Evolutionary conservation across 2,329 filamentous ascomycete genomes (phyloP), one percentile per base, ranked within the genome.

Genomic region (Myriosclerotinia scirpicola): DNA sequence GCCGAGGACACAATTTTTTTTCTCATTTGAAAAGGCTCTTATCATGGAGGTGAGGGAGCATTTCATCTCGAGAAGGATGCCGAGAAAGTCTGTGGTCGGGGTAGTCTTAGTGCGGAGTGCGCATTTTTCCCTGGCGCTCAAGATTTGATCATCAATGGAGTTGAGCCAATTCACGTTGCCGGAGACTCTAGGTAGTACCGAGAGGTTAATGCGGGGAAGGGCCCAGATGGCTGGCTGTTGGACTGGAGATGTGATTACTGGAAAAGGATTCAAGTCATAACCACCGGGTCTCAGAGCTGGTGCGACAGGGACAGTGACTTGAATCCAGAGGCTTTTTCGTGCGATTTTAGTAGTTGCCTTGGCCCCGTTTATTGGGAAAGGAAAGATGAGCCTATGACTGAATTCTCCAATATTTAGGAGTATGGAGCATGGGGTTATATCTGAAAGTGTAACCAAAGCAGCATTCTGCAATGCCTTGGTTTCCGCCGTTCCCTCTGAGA

Each of bases 301-400:
- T 26, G 44, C 54, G 14, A 59, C 15, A 20, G 62, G 62, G 12
- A 58, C 62, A 22, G 36, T 58, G 40, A 64, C 50, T 58, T 64
- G 22, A 36, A 64, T 64, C 62, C 62, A 58, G 17, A 30, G 62
- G 20, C 52, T 64, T 26, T 64, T 64, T 48, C 50, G 22, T 5
- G 62, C 62, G 48, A 46, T 64, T 17, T 22, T 54, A 3, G 40
- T 46, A 17, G n/a, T 58, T n/a, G 52, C 40, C 26, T 64, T 64
- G 2, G 53, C 12, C 20, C 36, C 62, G 30, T 64, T 17, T 20
- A 58, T 64, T 22, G 62, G 53, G 26, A 34, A 58, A 14, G 62
- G 62, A 5, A 64, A 64, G 12, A 58, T 48, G 40, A 64, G 40
- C 9, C 53, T 26, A 17, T 54, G 62, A n/a, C 40, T 55, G 17